A percentile compares a stretch with the other conserved stretches of the same genome.
These are phyloP conservation scores for Dioscorea cayenensis DNA, from an alignment of 116 monocot genomes.

Conservation along the genomic window DNA sequence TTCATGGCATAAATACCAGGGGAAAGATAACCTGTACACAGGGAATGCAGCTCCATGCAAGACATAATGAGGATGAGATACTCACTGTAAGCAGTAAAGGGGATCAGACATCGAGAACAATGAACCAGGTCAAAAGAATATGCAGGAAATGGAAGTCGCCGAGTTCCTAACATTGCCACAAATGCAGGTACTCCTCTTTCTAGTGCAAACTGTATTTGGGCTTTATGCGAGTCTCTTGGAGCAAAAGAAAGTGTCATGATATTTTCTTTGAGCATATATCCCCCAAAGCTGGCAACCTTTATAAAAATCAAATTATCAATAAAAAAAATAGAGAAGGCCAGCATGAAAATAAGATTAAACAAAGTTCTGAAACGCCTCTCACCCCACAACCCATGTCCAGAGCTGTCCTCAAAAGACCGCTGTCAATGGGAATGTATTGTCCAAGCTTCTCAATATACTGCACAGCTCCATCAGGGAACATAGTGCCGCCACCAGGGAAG, in stretches of 20 bases:
- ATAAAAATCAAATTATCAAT: neutral
- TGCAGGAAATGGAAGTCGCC: conserved; percentile 85
- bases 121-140: conserved; percentile 82
- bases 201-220: conserved; percentile 95
- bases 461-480: conserved; percentile 94
- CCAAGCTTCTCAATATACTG: conserved; percentile 79
- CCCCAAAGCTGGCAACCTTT: conserved; percentile 77
- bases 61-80: neutral
- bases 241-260: conserved; percentile 90
- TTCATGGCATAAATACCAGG: neutral
- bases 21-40: neutral
- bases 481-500: conserved; percentile 94
- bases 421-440: conserved; percentile 63
- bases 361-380: conserved; percentile 5
- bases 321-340: neutral
- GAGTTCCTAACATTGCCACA: conserved; percentile 93
- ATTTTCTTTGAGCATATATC: conserved; percentile 68
- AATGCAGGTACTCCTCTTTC: conserved; percentile 97
- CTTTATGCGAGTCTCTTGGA: conserved; percentile 95
- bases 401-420: conserved; percentile 68
- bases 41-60: neutral
- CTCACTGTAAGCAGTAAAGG: conserved; percentile 67
- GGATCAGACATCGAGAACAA: conserved; percentile 95
- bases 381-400: conserved; percentile 99
- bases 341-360: neutral